Base-by-base conservation (phyloP, 2,329 filamentous ascomycete species). In the Aspergillus sclerotialis region DNA sequence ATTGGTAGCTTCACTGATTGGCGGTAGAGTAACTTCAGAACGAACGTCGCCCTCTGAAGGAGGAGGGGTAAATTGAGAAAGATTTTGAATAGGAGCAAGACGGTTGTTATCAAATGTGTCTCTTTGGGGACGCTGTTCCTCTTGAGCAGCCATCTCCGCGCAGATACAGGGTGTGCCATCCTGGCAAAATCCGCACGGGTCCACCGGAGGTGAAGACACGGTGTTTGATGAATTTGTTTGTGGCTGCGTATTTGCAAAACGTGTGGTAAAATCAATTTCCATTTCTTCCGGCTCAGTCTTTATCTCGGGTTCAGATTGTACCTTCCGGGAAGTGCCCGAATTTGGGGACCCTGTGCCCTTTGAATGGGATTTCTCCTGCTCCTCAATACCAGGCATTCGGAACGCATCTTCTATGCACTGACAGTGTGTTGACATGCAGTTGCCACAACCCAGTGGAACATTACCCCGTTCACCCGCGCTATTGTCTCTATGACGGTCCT, bases 141-240 rank as follows among this genome's bases (percentile, higher is more conserved):
- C 57, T 38, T 68, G 66, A 6, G 64, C 64, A 3, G 65, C 64
- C 61, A 72, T 68, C 45, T 89, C 84, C 15, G 84, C 84, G 58
- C 85, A 92, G 45, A 88, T 78, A 53, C 85, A 92, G 48, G 85
- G 85, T 1, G 82, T 88, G 4, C 83, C 84, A 39, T 89, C 83
- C 42, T 81, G 77, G 61, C 85, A 92, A 63, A 92, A 92, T 5
- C 85, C 85, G 56, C 85, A 92, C 13, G 76, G 74, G 48, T 90
- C 84, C 42, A 76, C 65, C n/a, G 60, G 52, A 13, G 56, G 29
- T 43, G 61, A 47, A 51, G 62, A 42, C 55, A 59, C 43, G 45
- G 51, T 25, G 43, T 44, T 30, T 30, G 36, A 38, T 19, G 40
- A 37, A 28, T 45, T 39, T 18, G 46, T 45, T 45, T 55, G 47